A percentile compares a stretch with the other conserved stretches of the same genome.
Conservation (phyloP, 2,329 filamentous ascomycete species). For the Aspergillus sojae region DNA sequence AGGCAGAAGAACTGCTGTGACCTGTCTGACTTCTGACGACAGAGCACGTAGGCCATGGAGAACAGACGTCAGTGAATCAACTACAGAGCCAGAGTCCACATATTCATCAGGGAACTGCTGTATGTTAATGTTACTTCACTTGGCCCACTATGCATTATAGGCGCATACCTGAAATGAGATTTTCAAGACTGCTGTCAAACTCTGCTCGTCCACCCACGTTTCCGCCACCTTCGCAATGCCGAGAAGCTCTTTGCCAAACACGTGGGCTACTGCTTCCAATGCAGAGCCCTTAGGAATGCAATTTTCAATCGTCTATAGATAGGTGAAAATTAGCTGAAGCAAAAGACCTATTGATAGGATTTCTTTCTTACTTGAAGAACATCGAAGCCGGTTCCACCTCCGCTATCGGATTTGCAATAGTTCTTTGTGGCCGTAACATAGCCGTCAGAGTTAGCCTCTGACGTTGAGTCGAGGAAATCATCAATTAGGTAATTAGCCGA, state of each 20-base stretch:
- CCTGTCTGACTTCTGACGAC: slow-evolving; percentile 56
- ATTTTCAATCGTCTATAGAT: slow-evolving; percentile 19
- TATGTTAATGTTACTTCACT: slow-evolving; percentile 20
- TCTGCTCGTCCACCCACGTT: slow-evolving; percentile 31
- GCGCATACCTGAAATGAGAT: slow-evolving; percentile 39
- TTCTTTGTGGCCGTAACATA: slow-evolving; percentile 2
- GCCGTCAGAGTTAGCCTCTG: not conserved
- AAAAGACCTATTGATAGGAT: not conserved
- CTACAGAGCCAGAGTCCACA: slow-evolving; percentile 35
- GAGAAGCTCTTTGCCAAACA: slow-evolving; percentile 22
- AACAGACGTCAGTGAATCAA: slow-evolving; percentile 49
- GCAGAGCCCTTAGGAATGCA: slow-evolving; percentile 27
- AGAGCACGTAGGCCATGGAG: slow-evolving; percentile 51
- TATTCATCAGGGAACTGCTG: slow-evolving; percentile 18
- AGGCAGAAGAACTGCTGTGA: slow-evolving; percentile 60
- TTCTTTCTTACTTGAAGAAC: slow-evolving; percentile 9
- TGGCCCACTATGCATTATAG: not conserved
- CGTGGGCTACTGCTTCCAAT: slow-evolving; percentile 14
- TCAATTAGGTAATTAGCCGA: slow-evolving; percentile 9
- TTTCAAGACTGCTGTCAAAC: slow-evolving; percentile 24
- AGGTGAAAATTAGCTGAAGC: not conserved
- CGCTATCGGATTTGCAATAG: slow-evolving; percentile 12
- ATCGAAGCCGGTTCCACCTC: not conserved
- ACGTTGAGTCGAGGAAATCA: slow-evolving; percentile 4
- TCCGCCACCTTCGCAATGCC: slow-evolving; percentile 43